A percentile compares a stretch with the other conserved stretches of the same genome.
phyloP scores from a whole-genome alignment of 257 asterid genomes.

The Eustoma russellianum region DNA sequence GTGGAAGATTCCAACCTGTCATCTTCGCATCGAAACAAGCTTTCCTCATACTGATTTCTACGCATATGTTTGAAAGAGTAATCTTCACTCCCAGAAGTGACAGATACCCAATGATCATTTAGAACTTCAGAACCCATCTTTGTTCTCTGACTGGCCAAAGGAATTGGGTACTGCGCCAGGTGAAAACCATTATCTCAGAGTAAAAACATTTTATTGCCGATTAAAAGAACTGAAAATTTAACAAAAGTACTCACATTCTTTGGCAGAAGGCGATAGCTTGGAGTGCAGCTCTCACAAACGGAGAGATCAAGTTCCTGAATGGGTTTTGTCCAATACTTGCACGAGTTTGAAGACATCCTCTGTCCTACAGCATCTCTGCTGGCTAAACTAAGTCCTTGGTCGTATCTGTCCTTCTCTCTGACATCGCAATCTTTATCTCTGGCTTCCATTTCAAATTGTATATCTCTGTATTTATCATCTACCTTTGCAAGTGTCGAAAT shows the following conservation, averaged over 20 bases:
- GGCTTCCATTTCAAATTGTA: constrained; percentile 43
- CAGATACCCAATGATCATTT: constrained; percentile 95
- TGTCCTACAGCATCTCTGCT: constrained; percentile 50
- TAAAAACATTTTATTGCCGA: constrained; percentile 10
- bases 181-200: constrained; percentile 18
- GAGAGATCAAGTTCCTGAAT: constrained; percentile 97
- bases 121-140: constrained; percentile 64
- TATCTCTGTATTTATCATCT: constrained; percentile 42
- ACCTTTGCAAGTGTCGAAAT: constrained; percentile 28
- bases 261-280: constrained; percentile 94
- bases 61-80: constrained; percentile 96
- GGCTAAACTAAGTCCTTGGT: constrained; percentile 34
- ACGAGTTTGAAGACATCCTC: constrained; percentile 43
- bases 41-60: constrained; percentile 94
- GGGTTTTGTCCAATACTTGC: constrained; percentile 60
- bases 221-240: constrained; percentile 9
- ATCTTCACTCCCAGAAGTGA: constrained; percentile 98
- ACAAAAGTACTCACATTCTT: constrained; percentile 52
- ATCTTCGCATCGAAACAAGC: constrained; percentile 93
- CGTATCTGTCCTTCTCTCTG: constrained; percentile 60
- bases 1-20: constrained; percentile 53
- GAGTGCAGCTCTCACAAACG: constrained; percentile 67
- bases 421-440: constrained; percentile 35
- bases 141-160: constrained; percentile 61
- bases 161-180: constrained; percentile 73